Evolutionary conservation across 2,329 filamentous ascomycete genomes (phyloP), one percentile per base, ranked within the genome.

Genomic region (Trichoderma koningii): DNA sequence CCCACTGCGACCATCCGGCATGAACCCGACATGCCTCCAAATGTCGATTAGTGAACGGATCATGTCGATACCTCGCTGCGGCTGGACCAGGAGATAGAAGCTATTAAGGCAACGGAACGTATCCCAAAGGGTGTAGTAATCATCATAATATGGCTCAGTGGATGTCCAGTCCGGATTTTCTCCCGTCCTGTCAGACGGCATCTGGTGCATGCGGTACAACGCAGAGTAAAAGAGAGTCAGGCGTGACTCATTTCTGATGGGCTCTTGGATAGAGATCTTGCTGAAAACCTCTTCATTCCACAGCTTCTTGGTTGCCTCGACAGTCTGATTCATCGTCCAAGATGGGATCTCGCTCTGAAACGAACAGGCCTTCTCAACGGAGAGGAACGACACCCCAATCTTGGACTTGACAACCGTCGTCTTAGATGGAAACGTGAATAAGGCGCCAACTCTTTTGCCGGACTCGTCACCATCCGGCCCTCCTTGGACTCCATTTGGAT

Each of bases 161-260:
- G 80, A 82, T 5, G 74, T 72, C 85, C 85, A 87, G 3, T 76
- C 71, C 0, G 84, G 85, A 63, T 87, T 88, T 68, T 88, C 85
- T 1, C 82, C 84, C 0, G 83, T 86, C 6, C 83, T 79, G 65
- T 88, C 84, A 0, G 84, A 86, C 0, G 85, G 85, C 67, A 87
- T 83, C n/a, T 88, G 71, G 68, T 87, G 84, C 79, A 85, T 84
- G 69, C 84, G 83, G 68, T 88, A 88, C 7, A 89, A 73, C 1
- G 81, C 83, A 0, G 83, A 82, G 72, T 88, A 89, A 5, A 88
- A 74, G 55, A 87, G 74, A 14, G 77, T 74, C 0, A 86, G 73
- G 26, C 82, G 82, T 0, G 79, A 78, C n/a, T 73, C 62, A 69
- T 87, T 82, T n/a, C 45, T 42, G 7, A 23, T 19, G n/a, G 55